Conservation (phyloP, 495 filamentous ascomycete species). For the Daldinia caldariorum region DNA sequence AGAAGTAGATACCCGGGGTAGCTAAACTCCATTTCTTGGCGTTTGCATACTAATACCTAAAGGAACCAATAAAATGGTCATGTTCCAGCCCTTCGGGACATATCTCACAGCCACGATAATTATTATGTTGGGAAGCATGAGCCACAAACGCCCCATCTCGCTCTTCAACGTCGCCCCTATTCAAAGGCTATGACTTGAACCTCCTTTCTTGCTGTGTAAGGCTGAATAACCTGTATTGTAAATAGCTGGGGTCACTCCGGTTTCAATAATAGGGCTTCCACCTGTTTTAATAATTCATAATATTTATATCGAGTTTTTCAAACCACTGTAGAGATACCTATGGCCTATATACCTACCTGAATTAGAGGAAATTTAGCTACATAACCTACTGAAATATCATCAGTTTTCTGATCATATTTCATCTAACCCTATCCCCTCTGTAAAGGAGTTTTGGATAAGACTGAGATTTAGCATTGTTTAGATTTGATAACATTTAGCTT, state of each 20-base stretch:
- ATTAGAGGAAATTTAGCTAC: too few species aligned
- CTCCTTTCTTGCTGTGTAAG: neutral
- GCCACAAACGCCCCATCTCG: neutral
- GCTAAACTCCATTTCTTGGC: constrained; percentile 12
- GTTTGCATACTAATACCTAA: neutral
- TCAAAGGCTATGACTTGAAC: neutral
- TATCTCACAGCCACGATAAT: neutral
- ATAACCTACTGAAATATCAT: too few species aligned
- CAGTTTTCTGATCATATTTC: too few species aligned
- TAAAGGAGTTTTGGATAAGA: neutral
- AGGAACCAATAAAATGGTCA: neutral
- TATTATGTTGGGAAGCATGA: neutral
- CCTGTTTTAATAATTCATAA: too few species aligned
- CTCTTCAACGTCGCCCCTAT: neutral
- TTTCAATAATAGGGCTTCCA: neutral
- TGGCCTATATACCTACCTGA: too few species aligned
- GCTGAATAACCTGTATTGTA: neutral
- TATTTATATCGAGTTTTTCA: too few species aligned
- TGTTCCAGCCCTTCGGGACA: neutral
- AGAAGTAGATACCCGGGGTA: constrained; percentile 17
- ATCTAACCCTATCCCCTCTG: neutral
- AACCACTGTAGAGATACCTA: too few species aligned
- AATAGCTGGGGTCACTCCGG: neutral
- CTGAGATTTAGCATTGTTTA: neutral
- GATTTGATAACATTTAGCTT: neutral